A percentile compares a stretch with the other conserved stretches of the same genome.
Evolutionary conservation across 2,329 filamentous ascomycete species (phyloP).

Genomic region (Sporothrix phasma): DNA sequence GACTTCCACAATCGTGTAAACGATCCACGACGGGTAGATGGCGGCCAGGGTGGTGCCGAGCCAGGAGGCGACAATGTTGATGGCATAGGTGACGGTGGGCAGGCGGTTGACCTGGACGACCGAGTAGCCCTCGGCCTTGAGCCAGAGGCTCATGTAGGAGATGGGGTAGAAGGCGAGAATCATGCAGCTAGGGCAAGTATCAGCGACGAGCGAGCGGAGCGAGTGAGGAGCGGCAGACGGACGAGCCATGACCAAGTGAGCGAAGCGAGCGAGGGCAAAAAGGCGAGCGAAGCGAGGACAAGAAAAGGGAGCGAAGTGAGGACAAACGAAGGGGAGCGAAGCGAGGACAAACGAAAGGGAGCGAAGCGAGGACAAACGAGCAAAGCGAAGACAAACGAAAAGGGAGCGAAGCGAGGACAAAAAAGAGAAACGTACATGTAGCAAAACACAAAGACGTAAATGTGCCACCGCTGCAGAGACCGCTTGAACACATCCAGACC

Average conservation of each 20-base stretch:
- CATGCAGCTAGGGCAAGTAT: slow-evolving; percentile 26
- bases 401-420: no score
- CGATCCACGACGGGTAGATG: slow-evolving; percentile 40
- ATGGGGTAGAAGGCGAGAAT: slow-evolving; percentile 36
- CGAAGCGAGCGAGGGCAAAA: not conserved
- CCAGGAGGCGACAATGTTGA: slow-evolving; percentile 39
- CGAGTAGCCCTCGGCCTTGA: slow-evolving; percentile 39
- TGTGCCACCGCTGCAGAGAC: slow-evolving; percentile 39
- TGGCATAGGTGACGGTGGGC: slow-evolving; percentile 38
- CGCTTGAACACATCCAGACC: slow-evolving; percentile 35
- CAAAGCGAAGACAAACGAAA: no score
- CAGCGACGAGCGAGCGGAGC: not conserved
- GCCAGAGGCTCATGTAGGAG: slow-evolving; percentile 43
- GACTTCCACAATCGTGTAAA: slow-evolving; percentile 33
- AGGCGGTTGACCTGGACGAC: slow-evolving; percentile 40
- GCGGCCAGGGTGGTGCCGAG: slow-evolving; percentile 40
- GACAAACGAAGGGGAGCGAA: not conserved
- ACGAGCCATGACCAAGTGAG: not conserved
- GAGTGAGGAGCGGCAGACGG: no score
- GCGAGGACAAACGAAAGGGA: not conserved
- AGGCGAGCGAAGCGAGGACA: not conserved
- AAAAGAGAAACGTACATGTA: slow-evolving; percentile 34
- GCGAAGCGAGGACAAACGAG: no score
- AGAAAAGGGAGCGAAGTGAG: not conserved
- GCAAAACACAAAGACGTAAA: slow-evolving; percentile 38